Conservation (phyloP, 148 eudicot genomes). For the Limonium bicolor region DNA sequence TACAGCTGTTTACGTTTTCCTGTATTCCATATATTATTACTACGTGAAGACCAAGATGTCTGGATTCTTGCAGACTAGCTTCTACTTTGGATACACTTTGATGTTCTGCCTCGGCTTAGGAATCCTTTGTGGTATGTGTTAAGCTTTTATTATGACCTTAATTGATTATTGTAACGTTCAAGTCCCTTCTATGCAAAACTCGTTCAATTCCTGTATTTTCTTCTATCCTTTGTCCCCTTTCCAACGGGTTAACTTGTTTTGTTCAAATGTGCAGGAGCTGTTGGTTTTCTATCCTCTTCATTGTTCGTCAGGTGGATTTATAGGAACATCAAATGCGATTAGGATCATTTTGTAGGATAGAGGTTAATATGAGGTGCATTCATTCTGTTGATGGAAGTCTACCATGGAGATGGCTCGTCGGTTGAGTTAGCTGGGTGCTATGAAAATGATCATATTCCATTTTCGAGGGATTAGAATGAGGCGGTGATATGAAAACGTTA, state of each 20-base stretch:
- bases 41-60: constrained; percentile 89
- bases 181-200: no score
- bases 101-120: constrained; percentile 89
- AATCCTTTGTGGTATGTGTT: constrained; percentile 66
- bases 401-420: no score
- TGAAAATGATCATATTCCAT: no score
- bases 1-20: constrained; percentile 72
- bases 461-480: no score
- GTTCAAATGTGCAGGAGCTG: not conserved
- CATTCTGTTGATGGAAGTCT: no score
- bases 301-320: constrained; percentile 1
- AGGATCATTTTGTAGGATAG: no score
- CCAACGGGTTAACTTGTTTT: not conserved
- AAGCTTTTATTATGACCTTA: no score
- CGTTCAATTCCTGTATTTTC: no score
- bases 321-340: constrained; percentile 6
- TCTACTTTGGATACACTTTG: constrained; percentile 77
- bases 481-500: no score
- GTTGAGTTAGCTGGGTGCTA: no score
- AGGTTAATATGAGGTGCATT: no score
- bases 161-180: no score
- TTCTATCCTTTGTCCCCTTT: not conserved
- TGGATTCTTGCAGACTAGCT: constrained; percentile 98
- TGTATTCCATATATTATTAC: constrained; percentile 84
- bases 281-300: not conserved